Conservation (phyloP, 2,329 filamentous ascomycete genomes). For the Elsinoe necatrix region DNA sequence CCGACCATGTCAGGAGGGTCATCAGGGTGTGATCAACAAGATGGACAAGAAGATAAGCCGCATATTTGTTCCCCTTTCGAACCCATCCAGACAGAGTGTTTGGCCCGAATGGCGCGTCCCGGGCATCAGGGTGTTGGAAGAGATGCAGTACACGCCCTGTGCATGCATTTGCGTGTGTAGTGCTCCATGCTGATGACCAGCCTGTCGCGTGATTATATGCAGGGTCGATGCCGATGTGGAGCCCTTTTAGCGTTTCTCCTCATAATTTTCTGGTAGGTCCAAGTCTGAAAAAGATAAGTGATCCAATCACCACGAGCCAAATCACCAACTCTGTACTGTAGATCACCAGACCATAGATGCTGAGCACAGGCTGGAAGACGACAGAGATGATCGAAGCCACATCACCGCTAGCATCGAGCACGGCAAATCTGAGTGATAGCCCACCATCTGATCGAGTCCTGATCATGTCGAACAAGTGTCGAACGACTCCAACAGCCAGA, state of each 20-base stretch:
- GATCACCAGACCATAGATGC: conserved; percentile 56
- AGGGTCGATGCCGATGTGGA: neutral
- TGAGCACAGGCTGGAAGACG: conserved; percentile 50
- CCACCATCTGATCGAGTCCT: conserved; percentile 57
- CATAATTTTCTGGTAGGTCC: neutral
- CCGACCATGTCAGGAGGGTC: neutral
- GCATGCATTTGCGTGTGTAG: neutral
- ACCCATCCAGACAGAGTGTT: neutral
- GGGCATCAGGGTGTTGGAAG: neutral
- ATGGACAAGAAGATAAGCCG: neutral
- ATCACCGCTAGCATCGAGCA: conserved; percentile 60
- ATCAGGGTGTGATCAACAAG: neutral
- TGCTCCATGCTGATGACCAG: neutral
- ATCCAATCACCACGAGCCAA: conserved; percentile 57
- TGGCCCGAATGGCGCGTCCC: neutral
- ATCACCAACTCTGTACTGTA: conserved; percentile 58
- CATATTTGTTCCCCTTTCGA: neutral
- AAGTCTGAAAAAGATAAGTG: neutral
- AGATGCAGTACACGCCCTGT: neutral
- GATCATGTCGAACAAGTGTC: conserved; percentile 64
- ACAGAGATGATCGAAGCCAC: conserved; percentile 58
- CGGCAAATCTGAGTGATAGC: conserved; percentile 65
- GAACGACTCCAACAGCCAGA: conserved; percentile 56
- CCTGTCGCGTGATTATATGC: neutral
- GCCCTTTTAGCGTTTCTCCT: neutral